phyloP scores from a whole-genome alignment of 805 yeast genomes.

The Gaillardinia entomophila region DNA sequence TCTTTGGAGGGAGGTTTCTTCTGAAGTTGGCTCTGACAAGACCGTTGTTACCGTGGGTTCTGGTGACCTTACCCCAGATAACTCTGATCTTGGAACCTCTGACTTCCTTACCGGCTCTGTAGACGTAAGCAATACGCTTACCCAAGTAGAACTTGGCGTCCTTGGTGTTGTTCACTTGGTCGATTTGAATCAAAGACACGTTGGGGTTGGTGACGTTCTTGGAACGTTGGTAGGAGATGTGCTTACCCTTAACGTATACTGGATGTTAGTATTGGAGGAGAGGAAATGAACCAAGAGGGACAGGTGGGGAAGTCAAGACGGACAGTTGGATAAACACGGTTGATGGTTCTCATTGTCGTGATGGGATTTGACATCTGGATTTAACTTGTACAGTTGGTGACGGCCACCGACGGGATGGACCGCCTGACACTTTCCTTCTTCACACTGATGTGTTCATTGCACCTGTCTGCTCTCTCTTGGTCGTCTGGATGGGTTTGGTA shows the following conservation, averaged over 20 bases:
- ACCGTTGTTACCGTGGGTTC: conserved; percentile 99
- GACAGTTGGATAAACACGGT: too few species aligned
- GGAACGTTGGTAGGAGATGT: conserved; percentile 99
- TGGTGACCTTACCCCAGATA: conserved; percentile 98
- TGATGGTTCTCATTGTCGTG: background rate
- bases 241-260: conserved; percentile 99
- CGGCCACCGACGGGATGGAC: background rate
- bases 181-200: conserved; percentile 93
- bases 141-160: conserved; percentile 99
- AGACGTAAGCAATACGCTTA: conserved; percentile 98
- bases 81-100: conserved; percentile 99
- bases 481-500: conserved; percentile 4
- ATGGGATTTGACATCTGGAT: conserved; percentile 1
- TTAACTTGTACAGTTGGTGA: conserved; percentile 1
- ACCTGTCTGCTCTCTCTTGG: background rate
- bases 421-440: conserved; percentile 1
- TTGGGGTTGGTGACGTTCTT: conserved; percentile 97
- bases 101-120: conserved; percentile 96
- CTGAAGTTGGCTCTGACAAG: conserved; percentile 98
- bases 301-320: too few species aligned
- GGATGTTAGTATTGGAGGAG: conserved; percentile 29
- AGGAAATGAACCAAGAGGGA: too few species aligned
- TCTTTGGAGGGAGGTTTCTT: conserved; percentile 98
- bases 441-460: background rate
- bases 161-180: conserved; percentile 86